Base-by-base conservation (phyloP, 2,329 filamentous ascomycete genomes). In the Diaporthe humulicola region DNA sequence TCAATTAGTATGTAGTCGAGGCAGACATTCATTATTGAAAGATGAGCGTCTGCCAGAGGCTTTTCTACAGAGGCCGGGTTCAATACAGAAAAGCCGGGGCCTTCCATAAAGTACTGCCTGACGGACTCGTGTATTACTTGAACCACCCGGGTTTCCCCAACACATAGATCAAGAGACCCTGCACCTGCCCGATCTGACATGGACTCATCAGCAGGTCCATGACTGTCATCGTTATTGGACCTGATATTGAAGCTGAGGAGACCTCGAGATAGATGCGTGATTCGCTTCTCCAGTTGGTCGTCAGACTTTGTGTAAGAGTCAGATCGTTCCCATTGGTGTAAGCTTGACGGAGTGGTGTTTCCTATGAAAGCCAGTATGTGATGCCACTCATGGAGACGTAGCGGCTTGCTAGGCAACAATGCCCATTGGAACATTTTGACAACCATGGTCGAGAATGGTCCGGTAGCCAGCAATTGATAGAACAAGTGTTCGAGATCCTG, bases 301-400 rank as follows among this genome's bases (percentile, higher is more conserved):
- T 67, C 61, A 28, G 45, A 40, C 4, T 38, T 33, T 7, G 64
- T 67, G 5, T 52, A 52, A 3, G 0, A n/a, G 12, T 52, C 45
- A 22, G 45, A 67, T 0, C 28, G 48, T 22, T 25, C 48, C 64
- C 64, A 69, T 7, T 54, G 22, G 5, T 6, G 9, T 28, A 69
- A 22, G 15, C 64, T 69, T 30, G 48, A 69, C 2, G 64, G 64
- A 4, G n/a, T 6, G 2, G 1, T 14, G 4, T 54, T n/a, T 2
- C 45, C n/a, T 10, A 69, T 40, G 15, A 69, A 69, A 2, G 48
- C 48, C 14, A 67, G 2, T 19, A 67, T 2, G 22, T 67, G 64
- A 22, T 38, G 64, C 64, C 48, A 69, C 15, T 69, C 64, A n/a
- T 69, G 33, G 33, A 69, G 64, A 15, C 48, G 64, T 3, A 54